Base-by-base conservation (phyloP, 805 yeast species). In the Sungouiella blattae region DNA sequence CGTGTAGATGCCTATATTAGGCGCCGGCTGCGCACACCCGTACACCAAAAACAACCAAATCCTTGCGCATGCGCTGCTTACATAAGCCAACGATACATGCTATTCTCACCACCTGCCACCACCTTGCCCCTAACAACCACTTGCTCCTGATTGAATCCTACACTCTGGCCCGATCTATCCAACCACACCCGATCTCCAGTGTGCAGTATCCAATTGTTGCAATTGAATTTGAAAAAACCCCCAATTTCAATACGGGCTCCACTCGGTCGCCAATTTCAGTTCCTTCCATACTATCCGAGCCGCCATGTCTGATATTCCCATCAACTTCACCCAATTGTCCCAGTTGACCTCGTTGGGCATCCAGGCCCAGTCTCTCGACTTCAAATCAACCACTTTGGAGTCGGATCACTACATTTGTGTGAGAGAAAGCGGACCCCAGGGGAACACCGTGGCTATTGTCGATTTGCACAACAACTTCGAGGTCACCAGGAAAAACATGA, bases 311-410 rank as follows among this genome's bases (percentile, higher is more conserved):
- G 96, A 87, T 59, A 83, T 94, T 51, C 98, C 98, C 49, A 91
- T 91, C 67, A 95, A 91, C 69, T 88, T 91, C 69, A 89, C 95
- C 53, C 98, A 91, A 72, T 82, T 88, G 69, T 78, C 88, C 53
- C 95, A 85, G 71, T 80, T 93, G 65, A 77, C 94, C 42, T 68
- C 81, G 43, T 68, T 88, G 64, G 96, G 96, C 42, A 85, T 93
- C 58, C 83, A 80, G 58, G 89, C 84, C 42, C 73, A 77, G 50
- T 80, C 91, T 41, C 77, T 93, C 51, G 95, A 88, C 54, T 91
- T 91, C 69, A 82, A 87, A 68, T 82, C 96, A 26, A 87, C 97
- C 39, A 93, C 98, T 14, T 74, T 93, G 49, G 96, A 91, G 64
- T 84, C 95, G 40, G 98, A 91, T 63, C 81, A 75, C 57, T 93